Evolutionary conservation across 495 filamentous ascomycete genomes (phyloP).

Genomic region (Hyaloscypha variabilis): DNA sequence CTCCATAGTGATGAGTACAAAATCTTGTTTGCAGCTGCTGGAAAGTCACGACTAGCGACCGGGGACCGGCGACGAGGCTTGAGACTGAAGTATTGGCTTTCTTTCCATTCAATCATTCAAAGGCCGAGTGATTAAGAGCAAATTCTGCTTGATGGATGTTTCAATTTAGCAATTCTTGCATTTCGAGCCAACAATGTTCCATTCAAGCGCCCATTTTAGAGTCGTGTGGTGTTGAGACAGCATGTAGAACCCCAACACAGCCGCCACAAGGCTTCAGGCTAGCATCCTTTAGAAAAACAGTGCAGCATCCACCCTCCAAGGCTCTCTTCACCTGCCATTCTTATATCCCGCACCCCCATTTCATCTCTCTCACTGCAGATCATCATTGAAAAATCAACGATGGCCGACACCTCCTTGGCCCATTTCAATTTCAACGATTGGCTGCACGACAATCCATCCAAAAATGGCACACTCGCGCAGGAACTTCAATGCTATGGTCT

Average conservation of each 20-base stretch:
- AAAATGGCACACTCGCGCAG: constrained; percentile 28
- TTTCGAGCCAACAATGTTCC: not conserved
- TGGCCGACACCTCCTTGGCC: not conserved
- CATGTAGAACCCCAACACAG: not conserved
- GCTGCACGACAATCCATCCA: constrained; percentile 6
- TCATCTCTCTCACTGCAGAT: not conserved
- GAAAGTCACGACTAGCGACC: not conserved
- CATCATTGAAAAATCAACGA: not conserved
- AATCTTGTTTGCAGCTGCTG: not conserved
- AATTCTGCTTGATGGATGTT: not conserved
- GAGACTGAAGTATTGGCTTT: not conserved
- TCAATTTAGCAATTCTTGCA: not conserved
- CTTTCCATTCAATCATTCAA: not conserved
- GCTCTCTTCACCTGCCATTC: not conserved
- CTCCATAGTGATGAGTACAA: not conserved
- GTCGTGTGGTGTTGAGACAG: not conserved
- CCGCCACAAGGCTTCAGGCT: not conserved
- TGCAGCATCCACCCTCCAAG: not conserved
- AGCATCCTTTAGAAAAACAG: not conserved
- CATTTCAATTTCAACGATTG: constrained; percentile 4
- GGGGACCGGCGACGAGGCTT: not conserved
- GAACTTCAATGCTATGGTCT: constrained; percentile 41
- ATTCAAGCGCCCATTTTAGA: not conserved
- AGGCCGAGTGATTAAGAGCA: not conserved
- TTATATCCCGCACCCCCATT: not conserved